phyloP scores from a whole-genome alignment of 225 moss, liverwort and hornwort genomes.

The Marchantia paleacea region DNA sequence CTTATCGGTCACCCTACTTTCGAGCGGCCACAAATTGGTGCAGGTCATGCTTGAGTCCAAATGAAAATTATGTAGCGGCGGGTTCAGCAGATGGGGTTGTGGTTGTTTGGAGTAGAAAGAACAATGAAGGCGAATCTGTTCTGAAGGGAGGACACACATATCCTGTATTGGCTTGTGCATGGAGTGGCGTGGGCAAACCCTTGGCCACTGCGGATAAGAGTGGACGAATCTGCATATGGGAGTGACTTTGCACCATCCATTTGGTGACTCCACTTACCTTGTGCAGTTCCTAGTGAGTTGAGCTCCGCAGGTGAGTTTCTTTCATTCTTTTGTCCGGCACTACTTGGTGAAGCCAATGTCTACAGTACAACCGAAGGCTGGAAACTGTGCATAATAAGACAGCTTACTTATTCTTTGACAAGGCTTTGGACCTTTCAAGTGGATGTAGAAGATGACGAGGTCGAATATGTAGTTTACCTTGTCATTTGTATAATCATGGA shows the following conservation, averaged over 20 bases:
- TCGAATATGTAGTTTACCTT: no score
- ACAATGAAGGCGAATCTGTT: constrained; percentile 50
- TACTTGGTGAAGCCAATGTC: neutral
- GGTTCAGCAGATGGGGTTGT: constrained; percentile 78
- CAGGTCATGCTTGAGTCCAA: constrained; percentile 75
- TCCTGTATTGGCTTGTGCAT: constrained; percentile 71
- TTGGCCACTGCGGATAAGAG: constrained; percentile 77
- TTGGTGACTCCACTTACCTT: neutral
- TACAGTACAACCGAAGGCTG: neutral
- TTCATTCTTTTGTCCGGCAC: neutral
- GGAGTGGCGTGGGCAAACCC: constrained; percentile 75
- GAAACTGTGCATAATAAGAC: neutral
- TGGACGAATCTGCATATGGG: constrained; percentile 79
- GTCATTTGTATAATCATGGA: no score
- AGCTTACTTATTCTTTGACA: no score
- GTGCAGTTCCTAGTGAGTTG: neutral
- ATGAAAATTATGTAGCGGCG: constrained; percentile 74
- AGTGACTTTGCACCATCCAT: constrained; percentile 29
- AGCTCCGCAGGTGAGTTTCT: neutral
- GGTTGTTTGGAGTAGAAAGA: constrained; percentile 65
- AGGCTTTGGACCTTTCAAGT: no score
- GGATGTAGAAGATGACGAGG: no score
- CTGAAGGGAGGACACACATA: constrained; percentile 61
- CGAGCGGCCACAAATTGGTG: constrained; percentile 81
- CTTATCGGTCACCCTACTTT: constrained; percentile 60